Base-by-base conservation (phyloP, 805 yeast genomes). In the Ogataea minuta region DNA sequence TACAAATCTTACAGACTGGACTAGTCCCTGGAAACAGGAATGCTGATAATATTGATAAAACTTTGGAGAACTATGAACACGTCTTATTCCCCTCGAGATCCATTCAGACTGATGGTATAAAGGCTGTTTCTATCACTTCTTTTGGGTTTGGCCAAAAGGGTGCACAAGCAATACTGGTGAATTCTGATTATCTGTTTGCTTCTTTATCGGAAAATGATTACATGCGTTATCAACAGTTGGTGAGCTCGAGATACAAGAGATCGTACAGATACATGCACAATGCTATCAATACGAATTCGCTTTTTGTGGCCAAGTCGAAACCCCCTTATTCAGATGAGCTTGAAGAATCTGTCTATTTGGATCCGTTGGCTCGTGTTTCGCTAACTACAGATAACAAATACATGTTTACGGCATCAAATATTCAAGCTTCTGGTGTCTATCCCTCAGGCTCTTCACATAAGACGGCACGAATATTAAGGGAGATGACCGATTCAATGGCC, bases 141-240 rank as follows among this genome's bases (percentile, higher is more conserved):
- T 93, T 93, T 64, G 99, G 99, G 66, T 93, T 93, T 65, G 99
- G 99, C 64, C 99, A 93, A 73, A 93, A 93, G 76, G 99, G 99
- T 71, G 99, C 89, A 41, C 95, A 89, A 67, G 96, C 96, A 33
- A 68, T 93, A 63, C 84, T 81, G 41, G 75, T 93, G 49, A 95
- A 91, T 70, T 85, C 97, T 46, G 96, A 91, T 68, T 93, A 89
- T 77, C 74, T 95, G 67, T 88, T 70, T 63, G 95, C 95, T 45
- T 80, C 87, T 24, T 74, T 93, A 60, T 82, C 81, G 59, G 76
- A 77, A 66, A 62, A 68, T 27, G 76, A 83, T 49, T 95, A 88
- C 68, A 79, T 79, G 50, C 68, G 71, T 12, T 93, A 93, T 65
- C 77, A 72, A 45, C 57, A 61, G 36, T 87, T 81, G 72, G 96